Base-by-base conservation (phyloP, 768 basidiomycete species). In the Rhodosporidiobolus odoratus region DNA sequence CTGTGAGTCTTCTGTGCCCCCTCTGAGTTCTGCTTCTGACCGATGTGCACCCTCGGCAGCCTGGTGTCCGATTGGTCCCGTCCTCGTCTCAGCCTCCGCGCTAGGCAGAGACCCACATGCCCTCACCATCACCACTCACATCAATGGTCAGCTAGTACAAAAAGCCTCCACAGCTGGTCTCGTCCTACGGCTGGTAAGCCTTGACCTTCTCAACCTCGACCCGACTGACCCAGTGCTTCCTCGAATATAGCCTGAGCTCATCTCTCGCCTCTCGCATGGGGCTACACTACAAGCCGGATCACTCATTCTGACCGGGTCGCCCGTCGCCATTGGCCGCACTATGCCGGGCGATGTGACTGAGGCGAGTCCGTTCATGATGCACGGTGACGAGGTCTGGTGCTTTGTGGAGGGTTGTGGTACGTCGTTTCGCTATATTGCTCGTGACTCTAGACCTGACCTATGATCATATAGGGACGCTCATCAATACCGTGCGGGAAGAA, bases 231-330 rank as follows among this genome's bases (percentile, higher is more conserved):
- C 19, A 9, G 12, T 27, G 13, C 30, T n/a, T 13, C 9, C 48
- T 9, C n/a, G n/a, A 45, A 45, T 45, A 50, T 41, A 74, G 73
- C 69, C 73, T 1, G 67, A 74, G 35, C 37, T 79, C 57, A 75
- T 80, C 54, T 73, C 78, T 6, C 73, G 73, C 62, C 62, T 79
- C 32, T 79, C 79, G 2, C 76, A 78, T 56, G 80, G 80, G 4
- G 75, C 79, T 3, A 81, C 79, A 0, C 72, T 81, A n/a, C 68
- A 72, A 12, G 63, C 77, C 10, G 80, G 79, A 8, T 79, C 78
- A 1, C 53, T 81, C 34, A 79, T 81, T 72, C 68, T 80, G 43
- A 80, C 80, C 9, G 79, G 78, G 17, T 74, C 76, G 7, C 76
- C 76, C 10, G 21, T 69, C 45, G 73, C 72, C 30, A 37, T 76